Evolutionary conservation across 164 flowering plant species (phyloP).

Genomic region (Berberis vulgaris): DNA sequence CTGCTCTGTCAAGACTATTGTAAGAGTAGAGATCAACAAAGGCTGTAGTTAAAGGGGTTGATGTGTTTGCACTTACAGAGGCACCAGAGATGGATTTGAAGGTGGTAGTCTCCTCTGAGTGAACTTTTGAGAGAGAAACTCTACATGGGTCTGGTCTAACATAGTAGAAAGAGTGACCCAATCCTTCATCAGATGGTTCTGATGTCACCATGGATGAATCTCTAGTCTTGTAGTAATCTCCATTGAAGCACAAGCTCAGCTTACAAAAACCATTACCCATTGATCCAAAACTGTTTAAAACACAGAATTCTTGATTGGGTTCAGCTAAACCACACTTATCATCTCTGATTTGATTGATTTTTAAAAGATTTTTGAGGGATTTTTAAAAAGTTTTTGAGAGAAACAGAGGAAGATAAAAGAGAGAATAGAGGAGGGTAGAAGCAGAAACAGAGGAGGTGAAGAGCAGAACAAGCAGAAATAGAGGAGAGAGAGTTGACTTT

Average conservation of each 20-base stretch:
- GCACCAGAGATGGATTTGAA: conserved; percentile 90
- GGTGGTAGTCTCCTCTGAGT: conserved; percentile 40
- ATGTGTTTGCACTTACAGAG: conserved; percentile 71
- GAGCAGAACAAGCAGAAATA: conserved; percentile 7
- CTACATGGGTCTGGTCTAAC: conserved; percentile 38
- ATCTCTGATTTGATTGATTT: too few species aligned
- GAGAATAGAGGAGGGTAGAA: too few species aligned
- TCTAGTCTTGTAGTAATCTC: conserved; percentile 20
- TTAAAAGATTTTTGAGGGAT: too few species aligned
- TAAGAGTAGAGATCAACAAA: conserved; percentile 25
- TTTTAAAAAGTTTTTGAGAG: too few species aligned
- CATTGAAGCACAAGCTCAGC: conserved; percentile 33
- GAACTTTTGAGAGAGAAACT: conserved; percentile 21
- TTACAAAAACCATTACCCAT: conserved; percentile 54
- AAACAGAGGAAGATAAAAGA: too few species aligned
- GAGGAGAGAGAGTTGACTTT: conserved; percentile 44
- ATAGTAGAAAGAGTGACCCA: conserved; percentile 91
- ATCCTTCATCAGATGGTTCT: conserved; percentile 47
- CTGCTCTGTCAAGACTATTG: conserved; percentile 35
- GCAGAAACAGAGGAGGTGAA: neutral
- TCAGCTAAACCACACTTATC: too few species aligned
- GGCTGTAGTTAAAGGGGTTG: conserved; percentile 59
- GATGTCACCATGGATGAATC: conserved; percentile 15
- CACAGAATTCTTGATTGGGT: neutral
- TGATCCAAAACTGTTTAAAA: neutral